Percentiles rank a stretch among this genome's conserved stretches.
Conservation (phyloP, 1,139 yeast genomes). For the Geotrichum histeridarum region DNA sequence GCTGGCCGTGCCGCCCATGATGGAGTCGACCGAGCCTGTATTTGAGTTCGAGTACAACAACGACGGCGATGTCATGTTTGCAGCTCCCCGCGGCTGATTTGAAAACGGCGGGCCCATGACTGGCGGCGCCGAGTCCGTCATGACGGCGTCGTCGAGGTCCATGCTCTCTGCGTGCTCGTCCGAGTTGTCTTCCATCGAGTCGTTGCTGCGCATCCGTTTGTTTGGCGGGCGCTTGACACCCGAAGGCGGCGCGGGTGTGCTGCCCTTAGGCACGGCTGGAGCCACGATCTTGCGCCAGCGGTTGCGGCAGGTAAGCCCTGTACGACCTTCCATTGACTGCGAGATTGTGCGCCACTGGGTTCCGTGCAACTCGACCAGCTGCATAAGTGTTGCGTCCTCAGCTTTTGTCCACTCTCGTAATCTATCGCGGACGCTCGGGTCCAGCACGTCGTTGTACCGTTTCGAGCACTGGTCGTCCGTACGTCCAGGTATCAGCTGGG, state of each 20-base stretch:
- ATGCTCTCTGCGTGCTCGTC: neutral
- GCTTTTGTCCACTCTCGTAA: conserved; percentile 73
- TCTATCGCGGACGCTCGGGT: conserved; percentile 73
- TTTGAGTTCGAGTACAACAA: neutral
- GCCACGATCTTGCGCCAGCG: conserved; percentile 87
- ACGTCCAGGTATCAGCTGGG: conserved; percentile 70
- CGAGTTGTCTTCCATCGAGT: neutral
- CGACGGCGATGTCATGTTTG: conserved; percentile 2
- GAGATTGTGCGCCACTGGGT: conserved; percentile 89
- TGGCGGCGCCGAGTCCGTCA: conserved; percentile 9
- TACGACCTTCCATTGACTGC: conserved; percentile 65
- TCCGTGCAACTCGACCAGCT: conserved; percentile 66
- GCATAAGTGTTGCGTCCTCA: conserved; percentile 67
- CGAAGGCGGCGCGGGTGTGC: conserved; percentile 22
- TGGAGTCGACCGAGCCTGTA: neutral
- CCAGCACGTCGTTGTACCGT: conserved; percentile 81
- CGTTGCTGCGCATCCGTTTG: conserved; percentile 24
- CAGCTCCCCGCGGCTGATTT: neutral
- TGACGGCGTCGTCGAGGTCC: conserved; percentile 11
- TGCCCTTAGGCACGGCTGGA: conserved; percentile 48
- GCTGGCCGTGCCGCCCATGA: neutral
- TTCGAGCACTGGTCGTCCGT: conserved; percentile 96
- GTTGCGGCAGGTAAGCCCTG: conserved; percentile 85
- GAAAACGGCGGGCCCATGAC: conserved; percentile 2
- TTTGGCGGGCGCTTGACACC: conserved; percentile 1